Evolutionary conservation across 345 rosid species (phyloP).

Genomic region (Salix brachista): DNA sequence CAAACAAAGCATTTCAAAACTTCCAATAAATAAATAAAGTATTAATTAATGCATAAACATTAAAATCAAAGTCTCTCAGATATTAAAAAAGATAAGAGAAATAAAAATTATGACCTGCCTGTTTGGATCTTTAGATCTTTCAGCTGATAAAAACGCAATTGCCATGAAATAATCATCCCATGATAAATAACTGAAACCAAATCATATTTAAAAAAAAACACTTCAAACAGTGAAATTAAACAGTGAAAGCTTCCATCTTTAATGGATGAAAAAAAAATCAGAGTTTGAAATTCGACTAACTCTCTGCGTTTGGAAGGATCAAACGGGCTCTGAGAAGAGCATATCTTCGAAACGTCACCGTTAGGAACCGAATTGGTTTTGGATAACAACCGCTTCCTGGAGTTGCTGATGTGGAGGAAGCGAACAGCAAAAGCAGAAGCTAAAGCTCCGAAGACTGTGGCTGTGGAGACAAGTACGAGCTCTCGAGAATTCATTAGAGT

Average conservation of each 20-base stretch:
- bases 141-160: slow-evolving; percentile 74
- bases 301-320: slow-evolving; percentile 77
- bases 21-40: neutral
- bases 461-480: slow-evolving; percentile 49
- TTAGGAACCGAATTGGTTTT: slow-evolving; percentile 25
- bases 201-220: neutral
- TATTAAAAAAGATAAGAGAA: too few relatives aligned
- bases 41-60: too few relatives aligned
- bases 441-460: slow-evolving; percentile 61
- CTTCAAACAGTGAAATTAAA: neutral
- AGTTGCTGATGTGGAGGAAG: slow-evolving; percentile 34
- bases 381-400: slow-evolving; percentile 13
- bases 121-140: slow-evolving; percentile 90
- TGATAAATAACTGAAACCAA: slow-evolving; percentile 58
- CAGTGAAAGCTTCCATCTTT: neutral
- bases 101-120: slow-evolving; percentile 61
- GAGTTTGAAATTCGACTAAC: slow-evolving; percentile 31
- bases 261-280: neutral
- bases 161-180: slow-evolving; percentile 99
- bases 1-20: neutral
- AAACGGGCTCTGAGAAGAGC: slow-evolving; percentile 48
- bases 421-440: slow-evolving; percentile 57
- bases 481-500: slow-evolving; percentile 60
- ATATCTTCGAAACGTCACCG: slow-evolving; percentile 32
- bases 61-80: neutral